These are phyloP conservation scores for Cajanus cajan DNA, from an alignment of 306 rosid genomes.

Conservation along the genomic window DNA sequence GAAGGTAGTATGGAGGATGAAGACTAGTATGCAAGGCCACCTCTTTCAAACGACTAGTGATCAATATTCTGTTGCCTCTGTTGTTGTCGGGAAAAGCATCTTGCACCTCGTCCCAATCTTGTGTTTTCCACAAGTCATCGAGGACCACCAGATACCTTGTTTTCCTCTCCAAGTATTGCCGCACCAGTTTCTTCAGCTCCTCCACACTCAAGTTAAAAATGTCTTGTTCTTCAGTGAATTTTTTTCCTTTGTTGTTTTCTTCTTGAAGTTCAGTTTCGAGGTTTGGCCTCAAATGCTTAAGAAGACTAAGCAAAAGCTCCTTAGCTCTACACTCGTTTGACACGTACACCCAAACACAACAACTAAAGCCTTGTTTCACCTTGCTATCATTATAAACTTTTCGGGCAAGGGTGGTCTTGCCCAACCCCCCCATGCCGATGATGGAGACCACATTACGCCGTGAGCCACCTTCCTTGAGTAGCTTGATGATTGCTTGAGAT, in stretches of 20 bases:
- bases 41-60: background rate
- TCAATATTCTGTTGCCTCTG: slow-evolving; percentile 18
- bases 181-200: slow-evolving; percentile 1
- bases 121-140: slow-evolving; percentile 10
- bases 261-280: too few relatives aligned
- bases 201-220: background rate
- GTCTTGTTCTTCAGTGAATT: background rate
- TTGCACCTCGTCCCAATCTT: slow-evolving; percentile 6
- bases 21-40: background rate
- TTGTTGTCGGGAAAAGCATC: slow-evolving; percentile 3
- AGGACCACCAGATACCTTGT: slow-evolving; percentile 20
- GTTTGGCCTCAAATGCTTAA: background rate
- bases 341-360: background rate
- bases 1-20: background rate
- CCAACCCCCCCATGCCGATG: slow-evolving; percentile 12
- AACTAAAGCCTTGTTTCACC: background rate
- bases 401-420: slow-evolving; percentile 26
- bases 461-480: background rate
- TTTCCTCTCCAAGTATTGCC: background rate
- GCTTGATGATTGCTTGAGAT: background rate
- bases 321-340: slow-evolving; percentile 11
- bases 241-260: background rate
- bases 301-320: slow-evolving; percentile 5
- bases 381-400: background rate
- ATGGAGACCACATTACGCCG: background rate